phyloP scores from a whole-genome alignment of 2,329 filamentous ascomycete genomes.

The Fusarium subglutinans region DNA sequence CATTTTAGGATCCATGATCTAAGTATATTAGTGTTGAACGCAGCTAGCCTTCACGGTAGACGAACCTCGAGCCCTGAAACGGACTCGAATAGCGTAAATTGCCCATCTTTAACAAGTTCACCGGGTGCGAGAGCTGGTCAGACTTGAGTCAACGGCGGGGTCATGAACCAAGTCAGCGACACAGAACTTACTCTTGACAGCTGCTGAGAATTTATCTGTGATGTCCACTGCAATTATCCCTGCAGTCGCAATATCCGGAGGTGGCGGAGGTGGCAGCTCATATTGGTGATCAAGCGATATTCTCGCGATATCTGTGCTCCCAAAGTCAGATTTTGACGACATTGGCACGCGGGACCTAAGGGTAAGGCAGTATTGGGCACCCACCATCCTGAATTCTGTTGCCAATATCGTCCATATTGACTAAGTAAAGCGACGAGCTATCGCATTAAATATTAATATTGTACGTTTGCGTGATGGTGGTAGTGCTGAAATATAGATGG shows the following conservation, averaged over 20 bases:
- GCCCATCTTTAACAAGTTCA: constrained; percentile 90
- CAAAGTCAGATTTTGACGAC: constrained; percentile 40
- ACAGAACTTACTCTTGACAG: constrained; percentile 59
- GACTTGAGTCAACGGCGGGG: constrained; percentile 35
- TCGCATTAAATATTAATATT: constrained; percentile 27
- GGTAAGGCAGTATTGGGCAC: constrained; percentile 22
- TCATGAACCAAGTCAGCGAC: constrained; percentile 5
- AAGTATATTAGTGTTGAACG: not conserved
- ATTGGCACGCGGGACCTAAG: constrained; percentile 8
- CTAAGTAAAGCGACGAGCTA: not conserved
- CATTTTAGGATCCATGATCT: constrained; percentile 99
- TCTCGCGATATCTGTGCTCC: constrained; percentile 51
- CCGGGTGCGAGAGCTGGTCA: constrained; percentile 76
- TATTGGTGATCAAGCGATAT: constrained; percentile 51
- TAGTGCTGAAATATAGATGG: not conserved
- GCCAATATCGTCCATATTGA: constrained; percentile 49
- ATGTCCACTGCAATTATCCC: constrained; percentile 68
- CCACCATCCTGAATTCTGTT: constrained; percentile 50
- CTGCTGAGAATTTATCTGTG: constrained; percentile 63
- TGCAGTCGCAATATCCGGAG: constrained; percentile 54
- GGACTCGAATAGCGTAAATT: constrained; percentile 93
- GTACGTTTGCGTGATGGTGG: not conserved
- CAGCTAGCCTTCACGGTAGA: not conserved
- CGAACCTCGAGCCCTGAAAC: constrained; percentile 83
- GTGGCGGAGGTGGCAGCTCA: constrained; percentile 46